Conservation (phyloP, 805 yeast species). For the Ogataea corticis region DNA sequence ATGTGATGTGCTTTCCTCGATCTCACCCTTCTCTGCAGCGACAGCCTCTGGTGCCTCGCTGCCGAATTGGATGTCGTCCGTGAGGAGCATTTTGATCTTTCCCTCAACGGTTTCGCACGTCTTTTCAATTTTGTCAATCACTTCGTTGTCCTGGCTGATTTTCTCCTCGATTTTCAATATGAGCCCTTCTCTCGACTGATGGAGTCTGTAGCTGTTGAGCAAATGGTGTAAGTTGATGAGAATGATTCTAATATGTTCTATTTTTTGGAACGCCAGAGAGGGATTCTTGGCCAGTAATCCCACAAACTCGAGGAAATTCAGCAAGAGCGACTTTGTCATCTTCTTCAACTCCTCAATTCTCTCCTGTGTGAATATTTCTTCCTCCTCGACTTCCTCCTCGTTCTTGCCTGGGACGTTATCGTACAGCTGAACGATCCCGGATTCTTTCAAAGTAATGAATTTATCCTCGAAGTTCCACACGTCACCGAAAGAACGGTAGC, state of each 20-base stretch:
- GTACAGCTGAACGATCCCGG: conserved; percentile 79
- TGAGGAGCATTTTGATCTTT: conserved; percentile 32
- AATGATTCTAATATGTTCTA: conserved; percentile 77
- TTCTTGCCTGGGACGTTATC: conserved; percentile 26
- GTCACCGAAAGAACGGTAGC: conserved; percentile 86
- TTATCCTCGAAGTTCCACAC: conserved; percentile 83
- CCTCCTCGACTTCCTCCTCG: conserved; percentile 33
- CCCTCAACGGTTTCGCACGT: conserved; percentile 42
- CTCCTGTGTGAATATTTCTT: conserved; percentile 43
- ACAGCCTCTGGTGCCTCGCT: not conserved
- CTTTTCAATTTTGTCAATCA: conserved; percentile 44
- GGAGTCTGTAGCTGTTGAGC: conserved; percentile 89
- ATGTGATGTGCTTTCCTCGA: conserved; percentile 13
- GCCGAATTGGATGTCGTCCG: conserved; percentile 21
- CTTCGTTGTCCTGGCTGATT: conserved; percentile 40
- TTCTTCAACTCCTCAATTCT: conserved; percentile 76
- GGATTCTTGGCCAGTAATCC: conserved; percentile 81
- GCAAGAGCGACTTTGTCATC: conserved; percentile 71
- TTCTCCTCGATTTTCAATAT: conserved; percentile 71
- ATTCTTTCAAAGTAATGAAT: conserved; percentile 70
- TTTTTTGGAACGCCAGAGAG: conserved; percentile 52
- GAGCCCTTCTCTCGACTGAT: conserved; percentile 88
- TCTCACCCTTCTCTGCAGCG: conserved; percentile 8
- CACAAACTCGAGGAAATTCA: conserved; percentile 79
- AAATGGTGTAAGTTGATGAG: conserved; percentile 90